phyloP scores from a whole-genome alignment of 257 asterid species.

The Coffea canephora region DNA sequence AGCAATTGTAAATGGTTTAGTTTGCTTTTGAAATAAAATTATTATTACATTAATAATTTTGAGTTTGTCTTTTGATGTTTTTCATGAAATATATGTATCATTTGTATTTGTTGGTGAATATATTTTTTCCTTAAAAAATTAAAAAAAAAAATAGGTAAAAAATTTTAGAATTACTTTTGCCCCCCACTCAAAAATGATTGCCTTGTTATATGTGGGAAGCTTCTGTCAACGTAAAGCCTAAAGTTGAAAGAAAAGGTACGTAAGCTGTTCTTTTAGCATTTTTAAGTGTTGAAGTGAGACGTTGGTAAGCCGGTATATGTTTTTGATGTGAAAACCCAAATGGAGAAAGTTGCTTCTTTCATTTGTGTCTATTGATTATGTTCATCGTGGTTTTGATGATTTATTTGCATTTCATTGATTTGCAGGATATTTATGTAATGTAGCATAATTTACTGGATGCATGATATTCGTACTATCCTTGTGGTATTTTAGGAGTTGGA shows the following conservation, averaged over 20 bases:
- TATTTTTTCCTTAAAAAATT: too few relatives aligned
- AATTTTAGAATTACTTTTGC: neutral
- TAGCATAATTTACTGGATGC: neutral
- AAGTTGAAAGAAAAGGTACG: constrained; percentile 63
- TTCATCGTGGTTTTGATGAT: neutral
- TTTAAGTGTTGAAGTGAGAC: neutral
- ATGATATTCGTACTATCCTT: neutral
- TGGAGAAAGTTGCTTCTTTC: neutral
- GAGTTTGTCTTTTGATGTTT: too few relatives aligned
- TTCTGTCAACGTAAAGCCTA: constrained; percentile 39
- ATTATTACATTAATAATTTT: too few relatives aligned
- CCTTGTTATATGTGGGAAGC: constrained; percentile 48
- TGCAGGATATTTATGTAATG: neutral
- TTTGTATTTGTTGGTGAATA: too few relatives aligned
- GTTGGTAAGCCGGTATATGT: too few relatives aligned
- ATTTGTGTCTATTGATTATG: too few relatives aligned
- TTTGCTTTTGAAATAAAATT: too few relatives aligned
- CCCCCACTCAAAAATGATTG: neutral
- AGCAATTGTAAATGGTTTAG: too few relatives aligned
- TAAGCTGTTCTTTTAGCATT: constrained; percentile 10
- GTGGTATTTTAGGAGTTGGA: neutral
- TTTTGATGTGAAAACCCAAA: neutral
- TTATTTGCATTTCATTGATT: neutral
- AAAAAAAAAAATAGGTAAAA: too few relatives aligned
- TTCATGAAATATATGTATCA: too few relatives aligned